Base-by-base conservation (phyloP, 106 monocot species). In the Dactylorhiza incarnata region DNA sequence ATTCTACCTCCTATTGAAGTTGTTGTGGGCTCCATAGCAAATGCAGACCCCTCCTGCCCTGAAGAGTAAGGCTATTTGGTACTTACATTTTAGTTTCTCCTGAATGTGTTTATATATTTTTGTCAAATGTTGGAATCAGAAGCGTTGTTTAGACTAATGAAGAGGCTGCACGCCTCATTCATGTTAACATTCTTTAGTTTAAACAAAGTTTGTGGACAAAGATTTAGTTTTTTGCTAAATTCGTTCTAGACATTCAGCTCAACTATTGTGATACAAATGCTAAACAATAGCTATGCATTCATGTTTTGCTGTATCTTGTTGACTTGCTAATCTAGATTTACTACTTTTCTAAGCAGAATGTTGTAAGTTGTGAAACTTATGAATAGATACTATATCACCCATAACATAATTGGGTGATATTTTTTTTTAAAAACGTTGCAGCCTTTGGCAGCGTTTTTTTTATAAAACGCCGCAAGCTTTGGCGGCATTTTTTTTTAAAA, bases 1-100 rank as follows among this genome's bases (percentile, higher is more conserved):
- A 87, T 99, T 75, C 91, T 99, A 68, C 99, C 99, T 74, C 99
- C 99, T 24, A 99, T 99, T 52, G 99, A 99, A 85, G 94, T 91
- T 23, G 87, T 94, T 71, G 76, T 26, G 48, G 94, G 91, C 75
- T 99, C 99, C 7, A 92, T 92, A 71, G 72, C 99, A 44, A 94
- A 99, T 86, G 91, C 91, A 23, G 91, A 99, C 74, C 91, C 99
- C 48, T 76, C 50, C 47, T 73, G 22, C 68, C 94, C 86, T 53
- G 94, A 94, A 82, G 94, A 99, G 99, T 99, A 89, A 85, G 74
- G 43, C 3, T 55, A 56, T 43, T 10, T 56, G 13, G 55, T 7
- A 59, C 59, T 54, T 59, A 6, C 19, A 12, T 59, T 59, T 9
- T 29, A 29, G 12, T 65, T 58, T 29, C 43, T 75, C 15, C 19